phyloP scores from a whole-genome alignment of 441 rosid species.

The Jatropha multifida region DNA sequence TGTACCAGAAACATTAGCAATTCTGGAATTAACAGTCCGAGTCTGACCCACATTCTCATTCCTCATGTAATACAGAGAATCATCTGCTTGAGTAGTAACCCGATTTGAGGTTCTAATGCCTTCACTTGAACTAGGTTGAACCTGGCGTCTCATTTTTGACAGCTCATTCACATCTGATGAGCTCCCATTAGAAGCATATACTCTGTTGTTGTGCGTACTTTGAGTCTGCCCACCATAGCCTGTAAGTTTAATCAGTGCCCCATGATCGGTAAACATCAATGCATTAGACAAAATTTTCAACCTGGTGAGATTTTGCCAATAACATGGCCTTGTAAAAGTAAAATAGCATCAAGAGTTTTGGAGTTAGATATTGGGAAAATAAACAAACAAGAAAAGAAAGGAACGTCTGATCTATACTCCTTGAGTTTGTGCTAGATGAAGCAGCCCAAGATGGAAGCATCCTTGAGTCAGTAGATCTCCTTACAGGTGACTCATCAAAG shows the following conservation, averaged over 20 bases:
- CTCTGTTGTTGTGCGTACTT: constrained; percentile 28
- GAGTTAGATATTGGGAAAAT: neutral
- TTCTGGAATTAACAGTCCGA: constrained; percentile 45
- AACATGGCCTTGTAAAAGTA: neutral
- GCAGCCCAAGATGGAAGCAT: constrained; percentile 51
- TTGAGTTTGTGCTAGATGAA: constrained; percentile 24
- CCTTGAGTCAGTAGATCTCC: constrained; percentile 31
- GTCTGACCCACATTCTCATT: constrained; percentile 41
- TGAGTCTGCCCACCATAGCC: constrained; percentile 39
- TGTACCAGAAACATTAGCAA: constrained; percentile 44
- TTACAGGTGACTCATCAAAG: constrained; percentile 24
- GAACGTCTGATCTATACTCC: constrained; percentile 27
- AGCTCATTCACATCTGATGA: constrained; percentile 31
- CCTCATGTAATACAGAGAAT: constrained; percentile 33
- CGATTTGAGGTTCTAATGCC: constrained; percentile 29
- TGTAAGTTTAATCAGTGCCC: constrained; percentile 31
- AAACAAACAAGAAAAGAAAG: neutral
- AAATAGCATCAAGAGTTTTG: neutral
- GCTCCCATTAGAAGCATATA: constrained; percentile 39
- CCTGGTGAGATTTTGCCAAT: neutral
- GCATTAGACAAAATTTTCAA: neutral
- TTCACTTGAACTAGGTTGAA: constrained; percentile 25
- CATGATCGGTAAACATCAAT: constrained; percentile 13
- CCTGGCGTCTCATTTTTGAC: constrained; percentile 22
- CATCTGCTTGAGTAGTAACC: constrained; percentile 29